Evolutionary conservation across 2,329 filamentous ascomycete species (phyloP), one percentile per base, ranked within the genome.

Genomic region (Gyromitra esculenta): DNA sequence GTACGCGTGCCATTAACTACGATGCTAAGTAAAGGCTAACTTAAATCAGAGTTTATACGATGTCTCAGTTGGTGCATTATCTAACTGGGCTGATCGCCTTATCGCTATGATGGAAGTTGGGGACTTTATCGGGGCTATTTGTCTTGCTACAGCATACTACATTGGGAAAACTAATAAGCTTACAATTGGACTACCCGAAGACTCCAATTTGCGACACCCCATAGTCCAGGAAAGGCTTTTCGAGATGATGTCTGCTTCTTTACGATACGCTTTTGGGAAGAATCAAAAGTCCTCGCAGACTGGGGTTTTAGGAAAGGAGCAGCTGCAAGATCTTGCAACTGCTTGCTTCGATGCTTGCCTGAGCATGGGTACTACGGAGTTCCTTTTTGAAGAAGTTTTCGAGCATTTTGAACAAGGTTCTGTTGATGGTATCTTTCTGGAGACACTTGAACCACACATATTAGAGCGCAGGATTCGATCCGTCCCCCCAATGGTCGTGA

Each of bases 81-180:
- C 96, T 0, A 99, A 99, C 80, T 99, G 96, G 96, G 95, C 96
- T 1, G 96, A 99, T 83, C 88, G 96, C 52, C 86, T 99, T 18
- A 90, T 97, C 79, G 94, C 95, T 0, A 87, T 98, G 80, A 97
- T 99, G 92, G 94, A 98, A 82, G 89, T 94, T 73, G 96, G 96
- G n/a, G 94, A 98, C 83, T 97, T 97, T 81, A 92, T 99, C 79
- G 92, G 90, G 11, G 94, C 96, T 1, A 97, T 99, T 76, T 89
- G 91, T 79, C 87, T 99, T 75, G 96, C 95, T 8, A 97, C 94
- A 0, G 92, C 91, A 0, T 99, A 98, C 83, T 98, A 97, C 82
- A 91, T 90, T 6, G 96, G 96, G 31, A 90, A 94, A 81, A 89
- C 93, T n/a, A 93, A 97, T 83, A 97, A 96, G 83, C 87, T 98